Base-by-base conservation (phyloP, 805 yeast species). In the Yarrowia divulgata region DNA sequence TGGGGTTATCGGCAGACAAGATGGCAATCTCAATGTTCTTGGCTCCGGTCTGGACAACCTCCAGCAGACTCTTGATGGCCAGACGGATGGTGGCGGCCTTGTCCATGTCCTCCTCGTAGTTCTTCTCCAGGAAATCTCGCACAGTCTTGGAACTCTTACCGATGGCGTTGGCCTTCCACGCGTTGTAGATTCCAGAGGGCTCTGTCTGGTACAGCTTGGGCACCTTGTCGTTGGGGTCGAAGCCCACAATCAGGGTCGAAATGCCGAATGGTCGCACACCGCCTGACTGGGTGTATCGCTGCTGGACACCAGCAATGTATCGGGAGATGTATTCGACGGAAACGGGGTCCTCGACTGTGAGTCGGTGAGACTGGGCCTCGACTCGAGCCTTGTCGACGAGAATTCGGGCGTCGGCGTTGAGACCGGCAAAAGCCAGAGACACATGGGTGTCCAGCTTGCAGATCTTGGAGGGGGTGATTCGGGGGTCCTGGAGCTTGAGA, bases 241-340 rank as follows among this genome's bases (percentile, higher is more conserved):
- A 95, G 0, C 99, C 99, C 32, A 97, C 97, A 78, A 95, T 90
- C 75, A 95, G 83, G 37, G 98, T 95, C 66, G 97, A 89, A 74
- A 95, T 90, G 70, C 99, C 99, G 78, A 95, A 95, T 23, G 99
- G 99, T 80, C 99, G 87, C 34, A 95, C 97, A 79, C 99, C 99
- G 73, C 99, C 99, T 64, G 96, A 88, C 80, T 95, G 99, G 7
- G 99, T 95, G 81, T 94, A 95, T 79, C 89, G 87, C 79, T 95
- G 99, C 80, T 95, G 98, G 55, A 94, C 94, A 29, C 98, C 97
- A n/a, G 99, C 99, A 72, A 95, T 91, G 76, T 91, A 91, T 78
- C 90, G 90, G 45, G 99, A 92, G 78, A 95, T 83, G 78, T 93
- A 95, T 77, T 95, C 98, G 70, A 95, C 85, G 18, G 92, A 83